phyloP scores from a whole-genome alignment of 1,139 yeast species.

The Yamadazyma sp. region DNA sequence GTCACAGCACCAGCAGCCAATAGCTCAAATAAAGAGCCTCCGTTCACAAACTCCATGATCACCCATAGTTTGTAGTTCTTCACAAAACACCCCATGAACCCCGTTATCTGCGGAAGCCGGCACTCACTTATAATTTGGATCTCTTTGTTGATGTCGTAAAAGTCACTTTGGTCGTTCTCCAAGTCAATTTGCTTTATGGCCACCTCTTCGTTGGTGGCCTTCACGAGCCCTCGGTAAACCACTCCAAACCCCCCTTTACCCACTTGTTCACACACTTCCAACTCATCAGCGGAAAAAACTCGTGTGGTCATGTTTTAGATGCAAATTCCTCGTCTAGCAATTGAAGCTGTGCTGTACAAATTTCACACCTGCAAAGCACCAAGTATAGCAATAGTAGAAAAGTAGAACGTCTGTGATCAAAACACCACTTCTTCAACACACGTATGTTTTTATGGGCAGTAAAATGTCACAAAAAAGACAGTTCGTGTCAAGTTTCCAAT shows the following conservation, averaged over 20 bases:
- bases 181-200: constrained; percentile 76
- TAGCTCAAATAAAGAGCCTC: constrained; percentile 77
- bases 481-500: constrained; percentile 1
- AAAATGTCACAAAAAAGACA: not conserved
- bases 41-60: constrained; percentile 80
- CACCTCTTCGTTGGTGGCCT: constrained; percentile 49
- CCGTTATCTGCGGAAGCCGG: constrained; percentile 65
- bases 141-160: constrained; percentile 78
- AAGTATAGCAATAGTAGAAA: too few species aligned
- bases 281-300: constrained; percentile 36
- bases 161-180: constrained; percentile 73
- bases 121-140: constrained; percentile 77
- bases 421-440: too few species aligned
- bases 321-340: not conserved
- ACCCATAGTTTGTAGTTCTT: constrained; percentile 82
- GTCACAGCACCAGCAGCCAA: constrained; percentile 58
- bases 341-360: too few species aligned
- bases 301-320: constrained; percentile 13
- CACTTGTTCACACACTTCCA: constrained; percentile 67
- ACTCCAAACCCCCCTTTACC: constrained; percentile 91
- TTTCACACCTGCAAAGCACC: too few species aligned
- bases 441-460: too few species aligned
- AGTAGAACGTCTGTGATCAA: too few species aligned
- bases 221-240: constrained; percentile 72
- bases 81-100: constrained; percentile 78